Evolutionary conservation across 148 eudicot species (phyloP).

Genomic region (Simmondsia chinensis): DNA sequence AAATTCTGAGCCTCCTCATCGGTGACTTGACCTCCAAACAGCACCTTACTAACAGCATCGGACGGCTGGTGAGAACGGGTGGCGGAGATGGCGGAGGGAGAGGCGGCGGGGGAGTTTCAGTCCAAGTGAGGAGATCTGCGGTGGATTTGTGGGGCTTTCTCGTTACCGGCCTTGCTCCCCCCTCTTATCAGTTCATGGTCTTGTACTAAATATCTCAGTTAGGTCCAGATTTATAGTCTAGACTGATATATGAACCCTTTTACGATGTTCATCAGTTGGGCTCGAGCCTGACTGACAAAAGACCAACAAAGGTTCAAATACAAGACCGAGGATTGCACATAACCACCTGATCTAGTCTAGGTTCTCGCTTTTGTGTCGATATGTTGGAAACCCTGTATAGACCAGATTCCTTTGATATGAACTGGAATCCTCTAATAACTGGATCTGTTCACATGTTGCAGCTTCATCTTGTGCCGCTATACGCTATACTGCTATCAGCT

Average conservation of each 20-base stretch:
- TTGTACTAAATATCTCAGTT: too few species aligned
- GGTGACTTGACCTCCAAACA: slow-evolving; percentile 82
- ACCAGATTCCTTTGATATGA: not conserved
- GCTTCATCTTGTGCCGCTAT: slow-evolving; percentile 54
- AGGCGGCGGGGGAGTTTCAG: slow-evolving; percentile 37
- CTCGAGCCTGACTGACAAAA: too few species aligned
- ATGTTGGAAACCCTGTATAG: too few species aligned
- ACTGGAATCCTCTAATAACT: not conserved
- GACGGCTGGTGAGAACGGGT: slow-evolving; percentile 78
- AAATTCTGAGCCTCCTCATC: slow-evolving; percentile 73
- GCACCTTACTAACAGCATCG: slow-evolving; percentile 70
- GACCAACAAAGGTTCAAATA: too few species aligned
- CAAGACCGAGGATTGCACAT: too few species aligned
- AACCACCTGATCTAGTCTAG: too few species aligned
- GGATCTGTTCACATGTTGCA: slow-evolving; percentile 23
- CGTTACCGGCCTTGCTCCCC: slow-evolving; percentile 35
- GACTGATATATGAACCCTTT: too few species aligned
- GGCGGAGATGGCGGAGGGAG: slow-evolving; percentile 20
- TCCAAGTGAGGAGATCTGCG: slow-evolving; percentile 80
- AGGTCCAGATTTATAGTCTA: too few species aligned
- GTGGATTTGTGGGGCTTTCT: slow-evolving; percentile 54
- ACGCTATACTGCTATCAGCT: slow-evolving; percentile 53
- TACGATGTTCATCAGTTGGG: too few species aligned
- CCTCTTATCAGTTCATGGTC: slow-evolving; percentile 15
- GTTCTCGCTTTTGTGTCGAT: not conserved